These are phyloP conservation scores for Quercus alba DNA, from an alignment of 306 rosid species.

Conservation along the genomic window DNA sequence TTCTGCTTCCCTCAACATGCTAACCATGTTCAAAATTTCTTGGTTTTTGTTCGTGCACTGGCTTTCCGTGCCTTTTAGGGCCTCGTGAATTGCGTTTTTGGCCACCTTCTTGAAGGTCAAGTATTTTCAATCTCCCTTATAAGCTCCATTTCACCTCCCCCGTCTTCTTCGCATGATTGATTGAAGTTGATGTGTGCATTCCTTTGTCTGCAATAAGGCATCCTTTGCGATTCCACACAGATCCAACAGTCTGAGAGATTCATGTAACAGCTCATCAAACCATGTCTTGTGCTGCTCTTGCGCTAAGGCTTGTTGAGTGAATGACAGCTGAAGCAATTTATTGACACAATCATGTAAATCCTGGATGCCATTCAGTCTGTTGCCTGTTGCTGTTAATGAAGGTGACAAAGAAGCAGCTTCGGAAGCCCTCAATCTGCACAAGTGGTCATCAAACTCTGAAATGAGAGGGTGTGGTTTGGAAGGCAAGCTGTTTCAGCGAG, in stretches of 20 bases:
- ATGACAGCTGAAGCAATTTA: constrained; percentile 33
- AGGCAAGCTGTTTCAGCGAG: constrained; percentile 41
- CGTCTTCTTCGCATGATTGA: constrained; percentile 30
- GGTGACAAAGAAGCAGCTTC: constrained; percentile 21
- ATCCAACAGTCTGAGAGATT: constrained; percentile 36
- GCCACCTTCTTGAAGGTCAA: constrained; percentile 34
- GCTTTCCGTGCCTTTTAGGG: too few species aligned
- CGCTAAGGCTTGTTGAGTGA: constrained; percentile 26
- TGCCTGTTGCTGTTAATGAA: constrained; percentile 5
- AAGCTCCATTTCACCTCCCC: constrained; percentile 25
- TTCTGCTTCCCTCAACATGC: too few species aligned
- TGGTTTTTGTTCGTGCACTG: too few species aligned
- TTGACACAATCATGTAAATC: constrained; percentile 31
- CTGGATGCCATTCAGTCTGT: constrained; percentile 27
- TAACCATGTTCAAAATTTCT: too few species aligned
- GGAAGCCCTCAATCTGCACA: constrained; percentile 20
- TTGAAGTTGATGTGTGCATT: constrained; percentile 28
- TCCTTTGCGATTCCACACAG: constrained; percentile 32
- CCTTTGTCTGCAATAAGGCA: constrained; percentile 35
- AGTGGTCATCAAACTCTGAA: constrained; percentile 26
- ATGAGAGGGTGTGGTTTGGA: constrained; percentile 35
- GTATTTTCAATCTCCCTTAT: constrained; percentile 25
- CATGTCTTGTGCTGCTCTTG: constrained; percentile 27
- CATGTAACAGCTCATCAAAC: constrained; percentile 37
- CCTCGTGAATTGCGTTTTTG: too few species aligned